Evolutionary conservation across 1,284 basidiomycete species (phyloP), one percentile per base, ranked within the genome.

Genomic region (Sanghuangporus baumii): DNA sequence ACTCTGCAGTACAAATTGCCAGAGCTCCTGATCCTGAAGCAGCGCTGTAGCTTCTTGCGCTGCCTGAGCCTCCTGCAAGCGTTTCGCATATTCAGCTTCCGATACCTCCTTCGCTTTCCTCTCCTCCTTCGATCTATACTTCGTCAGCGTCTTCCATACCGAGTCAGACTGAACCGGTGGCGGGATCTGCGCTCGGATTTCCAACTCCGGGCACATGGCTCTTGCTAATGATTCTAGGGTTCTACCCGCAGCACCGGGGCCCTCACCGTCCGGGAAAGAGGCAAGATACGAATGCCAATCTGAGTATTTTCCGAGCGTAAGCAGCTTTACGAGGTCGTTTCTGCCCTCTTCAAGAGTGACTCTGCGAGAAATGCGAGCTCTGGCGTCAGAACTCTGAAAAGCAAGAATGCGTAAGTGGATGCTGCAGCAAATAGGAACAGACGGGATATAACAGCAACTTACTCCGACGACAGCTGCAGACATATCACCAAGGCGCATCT

Each of bases 91-190:
- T 7, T 51, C 47, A n/a, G 20, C 43, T 23, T 58, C 55, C 56
- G 58, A 48, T 16, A 23, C 55, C 11, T 38, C 37, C n/a, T n/a
- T 57, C 55, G 9, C 36, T 18, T 11, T 26, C 7, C 34, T 38
- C 12, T 50, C 26, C 48, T 71, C 70, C 93, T 74, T 90, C 94
- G 20, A 95, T 94, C 66, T 93, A 81, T 73, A 96, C 96, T 6
- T 37, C 12, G 31, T 12, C 11, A 54, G 7, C 16, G 36, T 36
- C 31, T 16, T 54, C 52, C 52, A 54, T 6, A 16, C 52, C 4
- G 31, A 9, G 6, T 54, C 34, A 37, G 31, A 31, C 14, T 31
- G 34, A 12, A 54, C 52, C 3, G 6, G 11, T 14, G 26, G 18
- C 5, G 2, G 48, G 18, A 26, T 7, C 12, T 31, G 48, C 48